A percentile compares a stretch with the other conserved stretches of the same genome.
phyloP scores from a whole-genome alignment of 768 basidiomycete genomes.

The Tephrocybe sp. region DNA sequence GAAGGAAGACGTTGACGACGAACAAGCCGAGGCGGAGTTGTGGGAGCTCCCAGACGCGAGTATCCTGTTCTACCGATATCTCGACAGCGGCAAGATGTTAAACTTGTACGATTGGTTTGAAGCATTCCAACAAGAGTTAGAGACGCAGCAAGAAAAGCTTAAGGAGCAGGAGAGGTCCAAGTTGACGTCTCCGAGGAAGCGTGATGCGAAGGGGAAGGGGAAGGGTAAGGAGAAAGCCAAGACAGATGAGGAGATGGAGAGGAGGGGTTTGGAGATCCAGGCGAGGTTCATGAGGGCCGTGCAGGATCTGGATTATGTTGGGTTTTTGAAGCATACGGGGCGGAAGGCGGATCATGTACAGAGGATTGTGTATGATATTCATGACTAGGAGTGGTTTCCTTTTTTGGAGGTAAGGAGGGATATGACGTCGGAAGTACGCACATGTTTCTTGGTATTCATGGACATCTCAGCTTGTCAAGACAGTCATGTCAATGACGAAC shows the following conservation, averaged over 20 bases:
- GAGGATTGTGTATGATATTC: constrained; percentile 63
- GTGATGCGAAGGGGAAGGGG: constrained; percentile 17
- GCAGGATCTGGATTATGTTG: constrained; percentile 81
- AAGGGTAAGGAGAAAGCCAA: constrained; percentile 28
- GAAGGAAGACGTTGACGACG: constrained; percentile 5
- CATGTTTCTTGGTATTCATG: too few relatives aligned
- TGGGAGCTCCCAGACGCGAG: constrained; percentile 71
- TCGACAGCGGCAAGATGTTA: constrained; percentile 79
- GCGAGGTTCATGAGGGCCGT: constrained; percentile 77
- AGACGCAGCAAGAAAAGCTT: constrained; percentile 46
- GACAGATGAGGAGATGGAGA: constrained; percentile 35
- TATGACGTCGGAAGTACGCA: not conserved
- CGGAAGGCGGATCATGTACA: constrained; percentile 78
- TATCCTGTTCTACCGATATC: constrained; percentile 75
- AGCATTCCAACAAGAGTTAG: constrained; percentile 67
- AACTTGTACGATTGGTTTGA: constrained; percentile 91
- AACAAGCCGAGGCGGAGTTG: constrained; percentile 24
- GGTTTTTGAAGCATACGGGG: constrained; percentile 78
- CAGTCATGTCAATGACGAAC: too few relatives aligned
- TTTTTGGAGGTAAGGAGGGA: not conserved
- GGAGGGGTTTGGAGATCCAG: constrained; percentile 65
- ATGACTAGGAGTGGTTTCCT: constrained; percentile 20
- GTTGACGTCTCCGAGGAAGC: constrained; percentile 17
- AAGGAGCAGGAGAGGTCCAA: constrained; percentile 10
- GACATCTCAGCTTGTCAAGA: too few relatives aligned